Conservation (phyloP, 2,329 filamentous ascomycete species). For the Dichotomopilus funicola region DNA sequence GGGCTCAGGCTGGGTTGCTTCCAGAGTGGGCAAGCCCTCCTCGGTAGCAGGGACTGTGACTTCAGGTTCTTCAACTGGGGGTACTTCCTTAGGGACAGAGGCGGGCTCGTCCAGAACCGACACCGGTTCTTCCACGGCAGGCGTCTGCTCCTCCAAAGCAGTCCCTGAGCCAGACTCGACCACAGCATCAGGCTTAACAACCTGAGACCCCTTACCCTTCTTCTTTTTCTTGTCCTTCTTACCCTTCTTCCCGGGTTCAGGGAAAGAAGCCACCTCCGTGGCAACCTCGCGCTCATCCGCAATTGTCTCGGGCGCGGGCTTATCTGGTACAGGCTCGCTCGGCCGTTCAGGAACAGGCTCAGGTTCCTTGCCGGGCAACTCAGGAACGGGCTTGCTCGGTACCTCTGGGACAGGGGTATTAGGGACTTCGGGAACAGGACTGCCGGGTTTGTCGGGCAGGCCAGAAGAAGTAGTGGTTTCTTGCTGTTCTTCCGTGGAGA, state of each 20-base stretch:
- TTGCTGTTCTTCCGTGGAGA: not conserved
- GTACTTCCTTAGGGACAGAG: not conserved
- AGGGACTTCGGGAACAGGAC: constrained; percentile 3
- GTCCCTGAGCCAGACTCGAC: not conserved
- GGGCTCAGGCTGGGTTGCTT: not conserved
- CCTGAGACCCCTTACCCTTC: constrained; percentile 7
- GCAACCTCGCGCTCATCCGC: not conserved
- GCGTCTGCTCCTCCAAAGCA: not conserved
- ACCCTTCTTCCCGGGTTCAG: not conserved
- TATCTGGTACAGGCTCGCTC: not conserved
- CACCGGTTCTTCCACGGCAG: not conserved
- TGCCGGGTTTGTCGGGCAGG: not conserved
- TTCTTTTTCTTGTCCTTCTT: constrained; percentile 11
- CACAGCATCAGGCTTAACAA: not conserved
- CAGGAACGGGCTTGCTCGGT: not conserved
- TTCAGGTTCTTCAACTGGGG: not conserved
- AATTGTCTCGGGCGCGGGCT: not conserved
- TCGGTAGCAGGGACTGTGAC: not conserved
- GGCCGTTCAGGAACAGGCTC: constrained; percentile 7
- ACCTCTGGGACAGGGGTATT: not conserved
- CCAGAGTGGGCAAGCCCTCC: not conserved
- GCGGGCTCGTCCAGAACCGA: not conserved
- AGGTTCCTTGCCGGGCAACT: not conserved
- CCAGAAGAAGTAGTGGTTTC: not conserved
- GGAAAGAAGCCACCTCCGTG: not conserved